Evolutionary conservation across 2,329 filamentous ascomycete species (phyloP), one percentile per base, ranked within the genome.

Genomic region (Claviceps fusiformis): DNA sequence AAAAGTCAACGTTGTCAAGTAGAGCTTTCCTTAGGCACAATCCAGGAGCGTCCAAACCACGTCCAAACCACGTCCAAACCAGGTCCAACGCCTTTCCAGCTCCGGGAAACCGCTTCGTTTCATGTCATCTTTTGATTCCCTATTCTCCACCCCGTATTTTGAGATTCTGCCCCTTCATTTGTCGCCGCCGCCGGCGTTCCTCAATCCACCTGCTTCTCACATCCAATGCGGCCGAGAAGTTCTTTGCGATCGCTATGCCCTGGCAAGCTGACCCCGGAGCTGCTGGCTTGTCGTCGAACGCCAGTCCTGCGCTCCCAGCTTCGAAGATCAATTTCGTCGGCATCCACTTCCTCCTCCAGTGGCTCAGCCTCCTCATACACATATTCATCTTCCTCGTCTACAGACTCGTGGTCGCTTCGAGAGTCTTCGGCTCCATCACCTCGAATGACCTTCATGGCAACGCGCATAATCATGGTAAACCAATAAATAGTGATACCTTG

Each of bases 381-480:
- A 51, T 71, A 76, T 58, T 79, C 75, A 15, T 75, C 73, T 50
- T 77, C 73, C 50, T 77, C 73, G n/a, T 79, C 76, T 19, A 79
- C 77, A 47, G 81, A 79, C 60, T 86, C 83, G 60, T 89, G 89
- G 61, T 96, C 92, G 59, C 89, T 95, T 56, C 93, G 83, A 33
- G 82, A 80, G 64, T 98, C 93, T 59, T 96, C 90, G 5, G 92
- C 90, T 44, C 81, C 76, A 35, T 77, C 80, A 41, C 92, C 91
- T 52, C 77, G 80, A 44, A 97, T 66, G 8, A 97, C 90, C 57
- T 85, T 84, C 59, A 86, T 77, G 27, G 90, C 90, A 2, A 98
- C 87, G 56, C 83, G 82, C 47, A 91, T 70, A 62, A 97, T 95
- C 82, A 95, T 87, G 59, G 76, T 78, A 64, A 97, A 95, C 93